These are phyloP conservation scores for Ogataea wickerhamii DNA, from an alignment of 805 yeast species.

Conservation along the genomic window DNA sequence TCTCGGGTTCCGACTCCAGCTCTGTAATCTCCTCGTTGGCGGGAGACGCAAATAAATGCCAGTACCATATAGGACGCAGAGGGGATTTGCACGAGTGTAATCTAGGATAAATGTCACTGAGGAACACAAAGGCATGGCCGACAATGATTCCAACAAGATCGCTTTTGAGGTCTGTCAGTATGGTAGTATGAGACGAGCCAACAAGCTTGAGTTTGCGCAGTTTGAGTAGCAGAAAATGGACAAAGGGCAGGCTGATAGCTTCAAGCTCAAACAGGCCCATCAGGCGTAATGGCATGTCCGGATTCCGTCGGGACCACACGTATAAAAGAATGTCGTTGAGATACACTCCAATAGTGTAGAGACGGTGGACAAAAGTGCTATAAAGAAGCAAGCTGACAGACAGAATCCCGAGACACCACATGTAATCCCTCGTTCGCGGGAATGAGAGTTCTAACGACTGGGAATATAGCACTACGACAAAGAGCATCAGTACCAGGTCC, in stretches of 20 bases:
- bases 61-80: slow-evolving; percentile 42
- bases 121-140: slow-evolving; percentile 41
- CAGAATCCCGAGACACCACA: slow-evolving; percentile 37
- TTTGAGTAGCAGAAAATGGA: slow-evolving; percentile 25
- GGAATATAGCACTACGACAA: slow-evolving; percentile 36
- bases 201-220: slow-evolving; percentile 13
- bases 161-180: slow-evolving; percentile 1
- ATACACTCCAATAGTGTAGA: slow-evolving; percentile 37
- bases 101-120: slow-evolving; percentile 41
- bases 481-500: slow-evolving; percentile 34
- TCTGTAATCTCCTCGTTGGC: too few relatives aligned
- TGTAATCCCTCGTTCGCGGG: slow-evolving; percentile 32
- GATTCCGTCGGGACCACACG: slow-evolving; percentile 46
- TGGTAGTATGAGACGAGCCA: neutral
- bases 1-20: too few relatives aligned
- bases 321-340: slow-evolving; percentile 39
- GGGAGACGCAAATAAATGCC: too few relatives aligned
- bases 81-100: slow-evolving; percentile 32
- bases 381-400: slow-evolving; percentile 30
- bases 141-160: slow-evolving; percentile 33
- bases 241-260: slow-evolving; percentile 44
- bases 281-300: slow-evolving; percentile 37
- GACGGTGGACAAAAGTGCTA: slow-evolving; percentile 26
- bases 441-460: slow-evolving; percentile 37
- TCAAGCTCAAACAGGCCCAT: slow-evolving; percentile 40